phyloP scores from a whole-genome alignment of 345 rosid species.

The Zanthoxylum bungeanum region DNA sequence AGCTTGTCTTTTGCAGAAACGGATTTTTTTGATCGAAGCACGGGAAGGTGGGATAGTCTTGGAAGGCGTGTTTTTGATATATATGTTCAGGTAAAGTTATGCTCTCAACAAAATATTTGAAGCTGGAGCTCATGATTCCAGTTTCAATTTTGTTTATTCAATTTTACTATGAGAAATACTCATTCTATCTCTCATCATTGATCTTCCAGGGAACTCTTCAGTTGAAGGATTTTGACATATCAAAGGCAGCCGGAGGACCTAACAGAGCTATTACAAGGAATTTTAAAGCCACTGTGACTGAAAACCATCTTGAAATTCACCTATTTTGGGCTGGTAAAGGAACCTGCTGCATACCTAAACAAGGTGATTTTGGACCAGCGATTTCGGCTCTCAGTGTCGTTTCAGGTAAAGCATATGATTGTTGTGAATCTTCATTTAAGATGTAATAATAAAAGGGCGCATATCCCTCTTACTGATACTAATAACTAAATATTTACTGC shows the following conservation, averaged over 20 bases:
- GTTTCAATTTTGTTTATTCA: background rate
- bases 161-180: slow-evolving; percentile 8
- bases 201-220: slow-evolving; percentile 25
- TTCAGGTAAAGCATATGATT: slow-evolving; percentile 19
- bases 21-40: slow-evolving; percentile 26
- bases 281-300: slow-evolving; percentile 40
- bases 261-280: slow-evolving; percentile 16
- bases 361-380: slow-evolving; percentile 56
- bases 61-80: slow-evolving; percentile 50
- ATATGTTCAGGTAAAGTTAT: slow-evolving; percentile 41
- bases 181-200: background rate
- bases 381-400: slow-evolving; percentile 39
- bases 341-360: slow-evolving; percentile 43
- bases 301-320: slow-evolving; percentile 54
- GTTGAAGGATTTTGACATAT: slow-evolving; percentile 31
- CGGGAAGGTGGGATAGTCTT: slow-evolving; percentile 39
- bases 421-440: background rate
- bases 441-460: background rate
- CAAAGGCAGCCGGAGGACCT: slow-evolving; percentile 31
- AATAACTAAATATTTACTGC: background rate
- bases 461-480: background rate
- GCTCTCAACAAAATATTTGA: background rate
- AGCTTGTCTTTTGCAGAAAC: slow-evolving; percentile 53
- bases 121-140: background rate
- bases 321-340: slow-evolving; percentile 74